Evolutionary conservation across 2,329 filamentous ascomycete species (phyloP), one percentile per base, ranked within the genome.

Genomic region (Neurospora sp.): DNA sequence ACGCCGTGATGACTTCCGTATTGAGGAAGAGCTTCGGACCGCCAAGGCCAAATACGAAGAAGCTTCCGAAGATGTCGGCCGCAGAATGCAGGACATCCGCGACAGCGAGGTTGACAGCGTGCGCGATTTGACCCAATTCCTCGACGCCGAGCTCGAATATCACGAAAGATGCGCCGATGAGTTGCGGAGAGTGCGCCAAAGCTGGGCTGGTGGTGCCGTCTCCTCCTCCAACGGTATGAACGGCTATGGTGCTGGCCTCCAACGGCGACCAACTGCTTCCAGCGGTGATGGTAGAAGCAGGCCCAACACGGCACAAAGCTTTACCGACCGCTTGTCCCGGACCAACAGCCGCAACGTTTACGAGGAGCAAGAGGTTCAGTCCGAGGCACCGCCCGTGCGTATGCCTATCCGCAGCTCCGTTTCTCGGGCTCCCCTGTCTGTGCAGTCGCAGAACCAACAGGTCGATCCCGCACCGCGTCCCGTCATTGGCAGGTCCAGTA

Each of bases 41-140:
- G 93, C 96, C 79, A 97, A 97, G 80, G 92, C 93, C 76, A 98
- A 98, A 81, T 98, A 97, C 78, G 96, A 98, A 78, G 96, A 98
- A 82, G 91, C 93, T 17, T 96, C 88, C 77, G 95, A 98, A 77
- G 95, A 98, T 76, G 94, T 98, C 69, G 87, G 90, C 75, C 89
- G 95, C 71, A 88, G 95, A 69, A 98, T 98, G 96, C 89, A 96
- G 80, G 95, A 98, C 77, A 96, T 98, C 82, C 95, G 96, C 82
- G 94, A 97, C 76, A 88, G 93, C 28, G 95, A 98, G 80, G 85
- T 84, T 62, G 95, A 98, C 73, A 93, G 90, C 76, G 87, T 97
- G 58, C 85, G 87, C 67, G 93, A 97, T 77, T 83, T 98, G 70
- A 89, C 89, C 3, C 84, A 88, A 19, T 96, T 98, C 79, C 82